phyloP scores from a whole-genome alignment of 306 rosid genomes.

The Vachellia pachyceras region DNA sequence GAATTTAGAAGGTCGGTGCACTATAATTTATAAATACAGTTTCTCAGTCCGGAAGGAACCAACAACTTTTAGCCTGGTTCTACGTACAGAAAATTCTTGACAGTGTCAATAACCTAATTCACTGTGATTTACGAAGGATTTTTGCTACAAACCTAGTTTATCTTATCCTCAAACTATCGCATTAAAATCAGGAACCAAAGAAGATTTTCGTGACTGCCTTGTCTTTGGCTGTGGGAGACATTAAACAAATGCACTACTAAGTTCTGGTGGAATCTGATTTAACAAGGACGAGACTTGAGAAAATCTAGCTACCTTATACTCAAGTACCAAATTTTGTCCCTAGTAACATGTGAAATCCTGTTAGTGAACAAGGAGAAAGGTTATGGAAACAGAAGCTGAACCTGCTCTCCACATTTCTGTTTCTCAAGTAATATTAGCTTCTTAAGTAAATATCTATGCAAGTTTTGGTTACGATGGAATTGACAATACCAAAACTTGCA shows the following conservation, averaged over 20 bases:
- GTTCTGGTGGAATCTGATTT: background rate
- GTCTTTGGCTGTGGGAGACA: background rate
- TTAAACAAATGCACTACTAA: background rate
- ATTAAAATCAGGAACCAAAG: background rate
- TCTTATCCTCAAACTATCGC: background rate
- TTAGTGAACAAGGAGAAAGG: background rate
- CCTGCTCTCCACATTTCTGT: conserved; percentile 13
- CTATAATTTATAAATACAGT: conserved; percentile 23
- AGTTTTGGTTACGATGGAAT: conserved; percentile 7
- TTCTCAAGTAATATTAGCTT: background rate
- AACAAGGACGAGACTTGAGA: background rate
- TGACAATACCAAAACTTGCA: background rate
- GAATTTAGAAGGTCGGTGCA: conserved; percentile 28
- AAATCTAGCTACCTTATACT: conserved; percentile 23
- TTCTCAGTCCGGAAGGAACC: background rate
- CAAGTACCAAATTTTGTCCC: conserved; percentile 1
- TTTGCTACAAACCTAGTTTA: background rate
- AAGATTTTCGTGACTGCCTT: background rate
- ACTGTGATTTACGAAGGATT: background rate
- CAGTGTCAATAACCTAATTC: conserved; percentile 20
- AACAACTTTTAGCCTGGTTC: conserved; percentile 13
- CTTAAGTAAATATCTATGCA: too few relatives aligned
- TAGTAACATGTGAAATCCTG: conserved; percentile 15
- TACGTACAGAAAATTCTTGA: conserved; percentile 25
- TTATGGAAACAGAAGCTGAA: conserved; percentile 3